These are phyloP conservation scores for Psilocybe tampanensis DNA, from an alignment of 768 basidiomycete genomes.

Conservation along the genomic window DNA sequence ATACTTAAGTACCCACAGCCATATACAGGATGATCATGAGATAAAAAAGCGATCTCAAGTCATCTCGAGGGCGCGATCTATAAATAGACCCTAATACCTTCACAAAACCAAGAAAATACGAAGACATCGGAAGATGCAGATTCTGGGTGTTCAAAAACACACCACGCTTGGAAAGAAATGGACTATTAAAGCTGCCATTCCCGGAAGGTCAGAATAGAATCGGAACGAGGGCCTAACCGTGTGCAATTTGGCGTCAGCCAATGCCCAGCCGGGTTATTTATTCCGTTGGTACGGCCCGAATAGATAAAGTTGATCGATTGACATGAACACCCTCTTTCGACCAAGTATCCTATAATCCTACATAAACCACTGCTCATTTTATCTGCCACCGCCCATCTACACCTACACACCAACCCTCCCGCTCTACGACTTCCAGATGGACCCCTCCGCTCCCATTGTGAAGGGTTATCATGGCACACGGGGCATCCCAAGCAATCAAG, in stretches of 20 bases:
- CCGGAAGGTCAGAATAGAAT: neutral
- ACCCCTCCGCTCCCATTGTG: too few relatives aligned
- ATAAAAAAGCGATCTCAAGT: too few relatives aligned
- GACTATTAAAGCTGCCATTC: neutral
- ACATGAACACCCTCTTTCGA: neutral
- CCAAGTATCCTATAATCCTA: neutral
- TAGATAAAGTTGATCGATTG: slow-evolving; percentile 3
- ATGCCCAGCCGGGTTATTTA: neutral
- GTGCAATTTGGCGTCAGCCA: neutral
- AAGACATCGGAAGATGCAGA: neutral
- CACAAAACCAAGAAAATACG: neutral
- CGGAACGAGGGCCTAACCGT: neutral
- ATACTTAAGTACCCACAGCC: too few relatives aligned
- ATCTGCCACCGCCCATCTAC: too few relatives aligned
- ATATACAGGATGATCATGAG: too few relatives aligned
- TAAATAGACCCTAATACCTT: too few relatives aligned
- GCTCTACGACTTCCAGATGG: too few relatives aligned
- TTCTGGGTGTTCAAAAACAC: neutral
- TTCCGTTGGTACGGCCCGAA: neutral
- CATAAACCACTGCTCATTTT: neutral
- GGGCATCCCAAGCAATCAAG: slow-evolving; percentile 20
- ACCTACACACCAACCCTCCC: too few relatives aligned
- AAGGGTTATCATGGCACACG: neutral
- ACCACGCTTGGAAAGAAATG: neutral
- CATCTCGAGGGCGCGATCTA: too few relatives aligned